Base-by-base conservation (phyloP, 371 early-diverging fungal species). In the Rhizopus stolonifer region DNA sequence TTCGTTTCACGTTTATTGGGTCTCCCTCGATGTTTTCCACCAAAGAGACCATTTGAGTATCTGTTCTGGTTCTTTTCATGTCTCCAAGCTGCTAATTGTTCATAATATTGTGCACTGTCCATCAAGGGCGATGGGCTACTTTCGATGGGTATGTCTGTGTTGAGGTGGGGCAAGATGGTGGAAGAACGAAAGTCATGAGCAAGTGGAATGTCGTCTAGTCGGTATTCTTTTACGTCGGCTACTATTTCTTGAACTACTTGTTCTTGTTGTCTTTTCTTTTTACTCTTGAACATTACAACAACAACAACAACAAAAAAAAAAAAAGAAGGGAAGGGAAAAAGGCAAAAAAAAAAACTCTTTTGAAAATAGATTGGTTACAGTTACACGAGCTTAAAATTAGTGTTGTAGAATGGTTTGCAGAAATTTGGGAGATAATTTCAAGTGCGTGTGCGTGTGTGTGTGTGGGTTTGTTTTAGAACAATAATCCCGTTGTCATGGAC, bases 101-200 rank as follows among this genome's bases (percentile, higher is more conserved):
- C 59, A 36, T 69, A 65, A 15, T 69, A 65, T 7, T 56, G 49
- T 13, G 56, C 39, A 0, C 53, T 59, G 19, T 61, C 60, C 7
- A 9, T 42, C 7, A 26, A 22, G 25, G 19, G 7, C n/a, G 18
- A 13, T 23, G 38, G 11, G 23, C 21, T 22, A 5, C 8, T 5
- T 21, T 42, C 42, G 22, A 26, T 24, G 46, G 49, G 51, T 22
- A 58, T 23, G 33, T 64, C 55, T 48, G 60, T 60, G 17, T 59
- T 61, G 15, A 70, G 50, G 45, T 71, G 65, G 22, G 69, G 69
- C 23, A 74, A 34, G 48, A 74, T 74, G 46, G 70, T 56, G n/a
- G 74, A 74, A 40, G 74, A 60, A n/a, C 71, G 66, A 52, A 74
- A 74, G 58, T 74, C 74, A 25, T 66, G 60, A 22, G 61, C 46